Conservation (phyloP, 1,284 basidiomycete species). For the Trichosporon asahii region DNA sequence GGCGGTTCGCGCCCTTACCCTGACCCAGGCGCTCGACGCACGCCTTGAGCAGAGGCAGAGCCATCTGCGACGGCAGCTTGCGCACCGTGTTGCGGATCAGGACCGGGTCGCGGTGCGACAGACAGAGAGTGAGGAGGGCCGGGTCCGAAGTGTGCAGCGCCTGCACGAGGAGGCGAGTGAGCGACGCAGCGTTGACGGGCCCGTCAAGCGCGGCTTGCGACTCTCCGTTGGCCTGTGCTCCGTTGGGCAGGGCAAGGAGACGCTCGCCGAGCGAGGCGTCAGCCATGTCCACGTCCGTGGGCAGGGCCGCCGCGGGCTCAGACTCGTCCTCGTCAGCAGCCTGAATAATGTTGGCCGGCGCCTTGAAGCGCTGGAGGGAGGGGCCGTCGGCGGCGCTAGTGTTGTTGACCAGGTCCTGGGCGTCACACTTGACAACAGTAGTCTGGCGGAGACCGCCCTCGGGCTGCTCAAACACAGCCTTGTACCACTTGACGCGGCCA, state of each 20-base stretch:
- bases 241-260: constrained; percentile 62
- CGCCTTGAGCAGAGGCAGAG: constrained; percentile 79
- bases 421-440: constrained; percentile 56
- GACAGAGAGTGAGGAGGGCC: constrained; percentile 79
- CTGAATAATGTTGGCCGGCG: constrained; percentile 37
- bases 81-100: constrained; percentile 86
- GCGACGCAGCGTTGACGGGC: constrained; percentile 74
- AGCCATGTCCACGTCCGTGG: constrained; percentile 74
- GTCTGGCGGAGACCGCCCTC: constrained; percentile 49
- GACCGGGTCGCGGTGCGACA: constrained; percentile 72
- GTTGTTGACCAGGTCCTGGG: constrained; percentile 49
- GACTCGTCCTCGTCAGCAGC: constrained; percentile 35
- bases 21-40: constrained; percentile 86
- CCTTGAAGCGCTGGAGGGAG: constrained; percentile 43
- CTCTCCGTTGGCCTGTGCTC: constrained; percentile 49
- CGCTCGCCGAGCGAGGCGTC: constrained; percentile 86
- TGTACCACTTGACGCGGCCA: constrained; percentile 65
- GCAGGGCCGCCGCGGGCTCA: constrained; percentile 50
- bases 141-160: constrained; percentile 93
- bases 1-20: constrained; percentile 65
- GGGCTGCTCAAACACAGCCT: constrained; percentile 59
- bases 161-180: constrained; percentile 92
- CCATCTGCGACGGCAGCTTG: constrained; percentile 82
- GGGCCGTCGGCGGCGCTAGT: constrained; percentile 12
- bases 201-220: constrained; percentile 32